Evolutionary conservation across 2,329 filamentous ascomycete species (phyloP), one percentile per base, ranked within the genome.

Genomic region (Pyricularia grisea): DNA sequence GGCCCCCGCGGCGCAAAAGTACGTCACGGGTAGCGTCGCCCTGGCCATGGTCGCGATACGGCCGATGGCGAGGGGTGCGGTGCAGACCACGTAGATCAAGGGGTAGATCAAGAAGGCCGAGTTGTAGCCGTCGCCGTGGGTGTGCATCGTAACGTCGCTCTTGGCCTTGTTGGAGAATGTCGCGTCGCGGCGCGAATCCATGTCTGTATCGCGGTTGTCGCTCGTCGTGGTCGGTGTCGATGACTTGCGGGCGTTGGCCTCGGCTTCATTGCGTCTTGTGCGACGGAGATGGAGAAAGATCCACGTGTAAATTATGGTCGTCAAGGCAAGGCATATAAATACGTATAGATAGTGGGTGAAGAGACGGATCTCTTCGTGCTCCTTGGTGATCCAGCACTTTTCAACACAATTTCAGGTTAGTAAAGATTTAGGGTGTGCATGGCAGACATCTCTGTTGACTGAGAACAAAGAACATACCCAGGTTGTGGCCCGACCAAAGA

Each of bases 81-180:
- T 92, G 74, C 89, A 90, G n/a, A 90, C 73, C 7, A 90, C 82
- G 75, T 92, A 92, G 71, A 91, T 88, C 72, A 89, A 74, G 0
- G 90, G 90, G 70, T 92, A 92, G 9, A 90, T 81, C 33, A 90
- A 86, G 71, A 91, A 87, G 36, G 82, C 78, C 0, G 77, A 78
- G 68, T 79, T 77, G 68, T 76, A 73, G 68, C 73, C 71, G 23
- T 30, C 60, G 31, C 63, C 68, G 20, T 71, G 60, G 30, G 69
- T 65, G 20, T 30, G 23, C 61, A 30, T 55, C 42, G 68, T 25
- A 36, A 23, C 14, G 58, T 23, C 23, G 58, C 27, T 25, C 14
- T 11, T 61, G 58, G 58, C 58, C 4, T n/a, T 67, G 42, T 65
- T 69, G 66, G 65, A 25, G 23, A 67, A 27, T 10, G 86, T 81